These are phyloP conservation scores for Kondoa malvinella DNA, from an alignment of 768 basidiomycete species.

Conservation along the genomic window DNA sequence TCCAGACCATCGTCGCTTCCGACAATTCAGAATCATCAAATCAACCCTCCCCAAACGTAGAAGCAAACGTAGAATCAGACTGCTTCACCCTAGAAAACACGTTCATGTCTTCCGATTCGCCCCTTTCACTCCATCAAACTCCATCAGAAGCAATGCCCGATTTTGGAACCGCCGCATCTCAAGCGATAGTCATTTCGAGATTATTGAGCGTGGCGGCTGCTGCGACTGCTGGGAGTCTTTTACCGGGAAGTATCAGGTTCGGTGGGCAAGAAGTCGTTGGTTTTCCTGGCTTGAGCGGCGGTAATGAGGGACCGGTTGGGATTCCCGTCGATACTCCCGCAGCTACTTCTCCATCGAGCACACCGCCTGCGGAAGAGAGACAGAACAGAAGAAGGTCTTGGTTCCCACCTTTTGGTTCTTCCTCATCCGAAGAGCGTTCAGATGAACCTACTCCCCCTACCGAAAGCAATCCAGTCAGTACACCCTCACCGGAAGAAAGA, in stretches of 20 bases:
- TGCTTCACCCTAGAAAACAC: neutral
- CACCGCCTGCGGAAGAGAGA: neutral
- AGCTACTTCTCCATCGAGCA: neutral
- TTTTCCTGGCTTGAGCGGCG: conserved; percentile 1
- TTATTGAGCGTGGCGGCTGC: conserved; percentile 13
- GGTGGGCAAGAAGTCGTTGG: conserved; percentile 7
- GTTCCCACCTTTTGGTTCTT: neutral
- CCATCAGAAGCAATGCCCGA: neutral
- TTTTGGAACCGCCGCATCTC: conserved; percentile 2
- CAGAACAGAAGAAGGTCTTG: neutral
- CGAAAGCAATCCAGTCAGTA: too few species aligned
- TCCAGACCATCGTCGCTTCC: neutral
- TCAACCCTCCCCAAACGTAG: neutral
- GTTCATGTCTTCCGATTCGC: neutral
- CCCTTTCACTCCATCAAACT: neutral
- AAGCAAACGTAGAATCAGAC: neutral
- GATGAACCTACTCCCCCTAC: neutral
- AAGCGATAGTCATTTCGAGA: conserved; percentile 14
- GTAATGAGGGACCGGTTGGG: neutral
- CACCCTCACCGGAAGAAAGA: too few species aligned
- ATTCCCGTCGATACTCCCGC: neutral
- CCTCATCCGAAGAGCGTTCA: too few species aligned
- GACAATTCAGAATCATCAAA: neutral
- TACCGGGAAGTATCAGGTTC: conserved; percentile 12
- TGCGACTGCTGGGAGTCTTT: conserved; percentile 16